Base-by-base conservation (phyloP, 352 stramenopile species). In the Phytophthora fragariae region DNA sequence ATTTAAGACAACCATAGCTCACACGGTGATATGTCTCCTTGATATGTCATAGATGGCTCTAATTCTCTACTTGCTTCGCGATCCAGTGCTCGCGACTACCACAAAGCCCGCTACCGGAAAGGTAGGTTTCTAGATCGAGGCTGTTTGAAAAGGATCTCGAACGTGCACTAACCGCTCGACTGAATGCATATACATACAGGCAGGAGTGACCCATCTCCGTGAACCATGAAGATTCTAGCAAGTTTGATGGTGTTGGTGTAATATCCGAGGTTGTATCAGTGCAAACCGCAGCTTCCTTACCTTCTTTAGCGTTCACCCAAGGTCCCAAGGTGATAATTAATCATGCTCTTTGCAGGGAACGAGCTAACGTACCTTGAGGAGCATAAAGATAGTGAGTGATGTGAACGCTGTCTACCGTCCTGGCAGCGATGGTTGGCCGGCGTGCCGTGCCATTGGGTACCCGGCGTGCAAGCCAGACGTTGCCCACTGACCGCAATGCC, bases 51-150 rank as follows among this genome's bases (percentile, higher is more conserved):
- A 96, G 89, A 93, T 95, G 86, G 83, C 83, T 50, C 75, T 96
- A 46, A 76, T 96, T 33, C 79, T 96, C 6, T 96, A 96, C 62
- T 78, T 96, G 67, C 85, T 96, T 27, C 88, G 89, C 54, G 89
- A 96, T 55, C 89, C 89, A 7, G 74, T 95, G 35, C 95, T 90
- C 60, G 81, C 69, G 0, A 84, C 72, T 4, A 78, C 92, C 59
- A 96, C 89, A 11, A 89, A 90, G 62, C 89, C 88, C 27, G 84
- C 67, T 21, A 81, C 78, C 21, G 82, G 88, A 73, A 90, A 92
- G 76, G 81, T 94, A 79, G 9, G 7, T 46, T 44, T 41, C 35
- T 11, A 41, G 35, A 1, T 44, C 17, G 14, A 50, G 44, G 15
- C 7, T 21, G n/a, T 50, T 50, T 21, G 44, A 50, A 21, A 19